Evolutionary conservation across 768 basidiomycete genomes (phyloP), one percentile per base, ranked within the genome.

Genomic region (Kwoniella europaea): DNA sequence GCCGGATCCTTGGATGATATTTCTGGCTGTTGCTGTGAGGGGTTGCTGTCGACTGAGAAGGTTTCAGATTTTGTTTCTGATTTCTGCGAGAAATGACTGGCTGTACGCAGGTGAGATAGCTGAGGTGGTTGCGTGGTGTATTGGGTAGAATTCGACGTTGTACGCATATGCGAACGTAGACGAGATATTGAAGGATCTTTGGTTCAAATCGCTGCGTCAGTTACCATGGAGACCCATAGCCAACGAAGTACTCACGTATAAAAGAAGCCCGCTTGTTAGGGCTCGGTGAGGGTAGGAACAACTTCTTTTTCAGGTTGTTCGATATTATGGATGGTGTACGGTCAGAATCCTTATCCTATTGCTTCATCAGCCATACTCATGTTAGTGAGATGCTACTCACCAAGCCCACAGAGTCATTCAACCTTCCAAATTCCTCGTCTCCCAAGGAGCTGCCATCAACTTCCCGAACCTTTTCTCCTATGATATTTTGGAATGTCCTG

Each of bases 121-220:
- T 67, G 75, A 15, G 65, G 70, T 18, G 56, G 72, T 50, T 57
- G 73, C 4, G 55, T 46, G 44, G 73, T 70, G 35, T 75, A 70
- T 10, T 73, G 57, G 6, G 75, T 76, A 13, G 79, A 78, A 1
- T 76, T 65, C 10, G 81, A 82, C 0, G 74, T 22, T 29, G 82
- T 64, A 6, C 82, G 79, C 29, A 75, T 71, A 65, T 83, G 82
- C 15, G 83, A 83, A 44, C 84, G 71, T n/a, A 84, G 69, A 4
- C 84, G 74, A 16, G 84, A 84, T 16, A 84, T 75, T 22, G 79
- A 76, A 6, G 72, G 76, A 18, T 72, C 63, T 41, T 29, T 6
- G 24, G 16, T 57, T 18, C 41, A 56, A n/a, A 22, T 16, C 16
- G 35, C 35, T 35, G 46, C 18, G 22, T 24, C 12, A 10, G 10